Conservation (phyloP, 1,284 basidiomycete species). For the Ustilago loliicola region DNA sequence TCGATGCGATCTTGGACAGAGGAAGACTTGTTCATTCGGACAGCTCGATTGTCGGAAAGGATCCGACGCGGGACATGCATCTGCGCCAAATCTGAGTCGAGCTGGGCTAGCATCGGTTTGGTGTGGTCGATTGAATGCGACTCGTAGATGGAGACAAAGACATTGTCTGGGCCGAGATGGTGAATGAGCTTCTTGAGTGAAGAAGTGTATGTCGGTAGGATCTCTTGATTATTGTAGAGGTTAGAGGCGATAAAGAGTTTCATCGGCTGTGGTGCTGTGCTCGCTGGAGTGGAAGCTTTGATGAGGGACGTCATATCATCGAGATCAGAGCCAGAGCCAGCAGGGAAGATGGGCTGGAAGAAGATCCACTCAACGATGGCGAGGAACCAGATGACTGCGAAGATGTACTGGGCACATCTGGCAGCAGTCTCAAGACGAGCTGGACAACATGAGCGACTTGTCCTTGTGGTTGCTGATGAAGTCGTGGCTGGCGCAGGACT, state of each 20-base stretch:
- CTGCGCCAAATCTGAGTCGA: constrained; percentile 69
- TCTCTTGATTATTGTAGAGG: constrained; percentile 58
- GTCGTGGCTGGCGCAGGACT: background rate
- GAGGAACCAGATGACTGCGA: constrained; percentile 32
- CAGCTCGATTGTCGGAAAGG: constrained; percentile 46
- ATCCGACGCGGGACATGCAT: constrained; percentile 52
- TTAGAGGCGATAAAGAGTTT: constrained; percentile 60
- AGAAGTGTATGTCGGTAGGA: constrained; percentile 51
- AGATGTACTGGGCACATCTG: constrained; percentile 25
- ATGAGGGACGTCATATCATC: constrained; percentile 15
- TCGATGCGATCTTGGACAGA: constrained; percentile 43
- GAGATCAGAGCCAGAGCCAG: background rate
- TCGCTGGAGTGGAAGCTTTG: constrained; percentile 4
- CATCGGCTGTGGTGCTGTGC: constrained; percentile 8
- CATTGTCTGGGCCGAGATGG: constrained; percentile 73
- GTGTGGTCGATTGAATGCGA: constrained; percentile 74
- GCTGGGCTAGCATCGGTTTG: constrained; percentile 71
- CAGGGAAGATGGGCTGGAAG: constrained; percentile 18
- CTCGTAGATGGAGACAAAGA: constrained; percentile 76
- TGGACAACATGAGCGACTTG: constrained; percentile 14
- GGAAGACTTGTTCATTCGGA: constrained; percentile 38
- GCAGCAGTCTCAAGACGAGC: constrained; percentile 9
- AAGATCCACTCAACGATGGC: constrained; percentile 36
- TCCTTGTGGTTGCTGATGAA: background rate
- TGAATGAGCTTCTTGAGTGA: constrained; percentile 47